Percentiles rank a stretch among this genome's conserved stretches.
These are phyloP conservation scores for Paradendryphiella salina DNA, from an alignment of 2,329 filamentous ascomycete genomes.

Conservation along the genomic window DNA sequence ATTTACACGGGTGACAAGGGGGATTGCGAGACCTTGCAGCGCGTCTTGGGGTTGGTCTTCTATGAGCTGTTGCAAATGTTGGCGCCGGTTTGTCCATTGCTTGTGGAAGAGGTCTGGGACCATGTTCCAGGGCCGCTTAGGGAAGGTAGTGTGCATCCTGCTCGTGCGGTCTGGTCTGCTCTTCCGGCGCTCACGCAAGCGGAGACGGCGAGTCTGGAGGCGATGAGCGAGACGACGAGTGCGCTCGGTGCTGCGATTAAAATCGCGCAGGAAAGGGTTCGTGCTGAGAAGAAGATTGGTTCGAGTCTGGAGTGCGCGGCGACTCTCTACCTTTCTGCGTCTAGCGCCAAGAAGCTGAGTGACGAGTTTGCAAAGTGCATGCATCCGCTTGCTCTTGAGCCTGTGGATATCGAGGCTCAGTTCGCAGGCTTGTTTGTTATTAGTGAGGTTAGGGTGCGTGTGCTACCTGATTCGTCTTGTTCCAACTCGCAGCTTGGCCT, in stretches of 20 bases:
- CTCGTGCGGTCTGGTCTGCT: constrained; percentile 26
- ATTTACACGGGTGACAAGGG: constrained; percentile 79
- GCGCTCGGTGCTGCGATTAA: constrained; percentile 70
- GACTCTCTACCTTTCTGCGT: constrained; percentile 30
- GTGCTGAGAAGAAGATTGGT: constrained; percentile 71
- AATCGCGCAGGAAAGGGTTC: constrained; percentile 71
- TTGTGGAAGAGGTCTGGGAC: constrained; percentile 88
- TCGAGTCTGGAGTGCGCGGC: constrained; percentile 81
- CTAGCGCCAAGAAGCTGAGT: background rate
- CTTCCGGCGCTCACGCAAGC: constrained; percentile 14
- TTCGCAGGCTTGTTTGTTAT: constrained; percentile 51
- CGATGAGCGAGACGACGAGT: constrained; percentile 46
- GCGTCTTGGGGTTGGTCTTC: constrained; percentile 64
- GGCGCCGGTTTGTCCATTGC: constrained; percentile 75
- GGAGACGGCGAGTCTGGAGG: constrained; percentile 23
- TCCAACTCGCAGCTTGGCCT: background rate
- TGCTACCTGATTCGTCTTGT: background rate
- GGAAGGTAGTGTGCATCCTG: constrained; percentile 32
- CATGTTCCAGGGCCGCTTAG: constrained; percentile 70
- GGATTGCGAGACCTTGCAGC: constrained; percentile 62
- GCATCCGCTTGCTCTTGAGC: background rate
- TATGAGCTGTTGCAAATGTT: constrained; percentile 76
- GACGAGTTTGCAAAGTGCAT: constrained; percentile 8
- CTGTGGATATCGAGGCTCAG: constrained; percentile 24
- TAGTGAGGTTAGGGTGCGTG: constrained; percentile 36